Base-by-base conservation (phyloP, 805 yeast species). In the Nakazawaea siamensis region DNA sequence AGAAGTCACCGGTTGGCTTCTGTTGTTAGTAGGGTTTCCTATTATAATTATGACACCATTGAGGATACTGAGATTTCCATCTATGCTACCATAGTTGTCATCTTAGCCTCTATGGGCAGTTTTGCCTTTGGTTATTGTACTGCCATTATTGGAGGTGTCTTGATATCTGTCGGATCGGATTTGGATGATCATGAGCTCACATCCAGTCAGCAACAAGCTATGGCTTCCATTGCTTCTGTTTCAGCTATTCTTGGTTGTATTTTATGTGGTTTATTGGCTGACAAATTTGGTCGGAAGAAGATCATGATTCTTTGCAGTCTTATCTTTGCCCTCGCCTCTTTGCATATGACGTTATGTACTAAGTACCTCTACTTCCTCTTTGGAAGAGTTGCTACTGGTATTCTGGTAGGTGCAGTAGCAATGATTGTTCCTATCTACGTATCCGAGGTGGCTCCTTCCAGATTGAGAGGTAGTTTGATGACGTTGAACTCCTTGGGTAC, bases 321-420 rank as follows among this genome's bases (percentile, higher is more conserved):
- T 44, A 48, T 68, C 1, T 37, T 37, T 21, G 20, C 27, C 13
- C 13, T 29, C 3, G 21, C 35, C 3, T 38, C 41, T 7, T 43
- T 73, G 13, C 68, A 68, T 48, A 68, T 74, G 51, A 55, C 74
- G 0, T 47, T 70, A 11, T 45, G 61, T 2, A 39, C 49, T 16
- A 52, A 58, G 11, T 61, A 75, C 49, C 42, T 52, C 38, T 62
- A 60, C 41, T 47, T 70, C 38, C 54, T 65, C 23, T 43, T 61
- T 33, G 90, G 90, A 1, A 62, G 90, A 39, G 64, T 72, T 20
- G 52, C 76, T 21, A 70, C 81, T 12, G 88, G 88, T n/a, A 47
- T 78, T 18, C 86, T 81, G 7, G 76, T 82, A 17, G 92, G 92
- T 12, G 69, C 71, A 18, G 79, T 82, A 5, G 71, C 87, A 0